phyloP scores from a whole-genome alignment of 2,329 filamentous ascomycete species.

The Zalaria sp. region DNA sequence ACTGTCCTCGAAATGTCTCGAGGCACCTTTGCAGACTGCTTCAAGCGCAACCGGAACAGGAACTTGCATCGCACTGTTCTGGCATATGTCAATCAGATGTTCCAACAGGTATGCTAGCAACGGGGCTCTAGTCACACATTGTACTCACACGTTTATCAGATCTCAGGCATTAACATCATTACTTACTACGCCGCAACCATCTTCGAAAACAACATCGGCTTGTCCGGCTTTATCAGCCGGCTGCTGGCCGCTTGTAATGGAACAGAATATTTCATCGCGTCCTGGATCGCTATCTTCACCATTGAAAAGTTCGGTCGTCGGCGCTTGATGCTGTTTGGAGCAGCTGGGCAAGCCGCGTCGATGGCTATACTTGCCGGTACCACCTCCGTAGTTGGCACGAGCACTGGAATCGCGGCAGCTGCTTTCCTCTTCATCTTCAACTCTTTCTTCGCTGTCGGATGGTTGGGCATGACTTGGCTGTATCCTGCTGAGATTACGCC shows the following conservation, averaged over 20 bases:
- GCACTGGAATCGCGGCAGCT: constrained; percentile 12
- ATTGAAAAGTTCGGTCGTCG: constrained; percentile 17
- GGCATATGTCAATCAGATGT: constrained; percentile 19
- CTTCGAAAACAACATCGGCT: constrained; percentile 9
- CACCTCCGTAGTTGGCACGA: neutral
- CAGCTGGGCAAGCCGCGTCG: constrained; percentile 13
- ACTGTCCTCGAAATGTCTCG: constrained; percentile 32
- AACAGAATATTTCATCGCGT: constrained; percentile 15
- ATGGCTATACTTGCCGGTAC: constrained; percentile 7
- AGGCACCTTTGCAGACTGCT: constrained; percentile 14
- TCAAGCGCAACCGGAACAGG: constrained; percentile 16
- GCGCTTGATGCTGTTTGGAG: constrained; percentile 13
- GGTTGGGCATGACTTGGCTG: constrained; percentile 20
- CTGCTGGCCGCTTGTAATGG: constrained; percentile 14
- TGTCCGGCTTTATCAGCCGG: constrained; percentile 8
- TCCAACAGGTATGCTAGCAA: neutral
- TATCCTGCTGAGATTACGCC: constrained; percentile 20
- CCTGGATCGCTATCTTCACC: constrained; percentile 12
- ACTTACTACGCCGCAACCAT: constrained; percentile 13
- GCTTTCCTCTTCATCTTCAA: constrained; percentile 24
- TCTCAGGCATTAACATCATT: constrained; percentile 14
- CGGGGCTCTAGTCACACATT: too few relatives aligned
- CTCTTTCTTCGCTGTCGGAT: constrained; percentile 21
- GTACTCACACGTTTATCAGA: constrained; percentile 1
- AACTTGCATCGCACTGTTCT: constrained; percentile 18